Evolutionary conservation across 2,329 filamentous ascomycete genomes (phyloP).

Genomic region (Corynespora cassiicola): DNA sequence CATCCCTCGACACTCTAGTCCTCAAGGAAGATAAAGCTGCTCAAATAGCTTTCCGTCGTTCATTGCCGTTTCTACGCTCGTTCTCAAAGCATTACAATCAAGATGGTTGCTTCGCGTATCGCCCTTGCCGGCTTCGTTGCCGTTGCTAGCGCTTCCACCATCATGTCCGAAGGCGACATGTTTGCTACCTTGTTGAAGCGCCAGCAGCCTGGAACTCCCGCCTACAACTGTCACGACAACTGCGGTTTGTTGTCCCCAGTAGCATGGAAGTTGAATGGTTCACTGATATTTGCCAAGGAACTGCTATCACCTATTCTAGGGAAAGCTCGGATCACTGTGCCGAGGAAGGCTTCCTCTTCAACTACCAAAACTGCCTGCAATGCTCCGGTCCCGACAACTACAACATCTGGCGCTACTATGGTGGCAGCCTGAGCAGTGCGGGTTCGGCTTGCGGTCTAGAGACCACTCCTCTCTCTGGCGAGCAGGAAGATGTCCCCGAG

Average conservation of each 20-base stretch:
- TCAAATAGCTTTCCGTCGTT: no score
- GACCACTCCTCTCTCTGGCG: constrained; percentile 24
- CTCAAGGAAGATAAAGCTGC: no score
- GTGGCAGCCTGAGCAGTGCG: constrained; percentile 41
- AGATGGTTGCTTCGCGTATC: constrained; percentile 21
- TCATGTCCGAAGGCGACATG: constrained; percentile 15
- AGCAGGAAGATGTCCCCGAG: constrained; percentile 23
- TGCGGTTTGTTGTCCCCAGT: constrained; percentile 50
- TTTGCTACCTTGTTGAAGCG: constrained; percentile 46
- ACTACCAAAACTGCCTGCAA: constrained; percentile 53
- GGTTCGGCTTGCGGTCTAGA: constrained; percentile 29
- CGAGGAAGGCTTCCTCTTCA: constrained; percentile 47
- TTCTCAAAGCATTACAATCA: constrained; percentile 5
- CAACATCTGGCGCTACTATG: constrained; percentile 56
- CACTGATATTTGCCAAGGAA: constrained; percentile 15
- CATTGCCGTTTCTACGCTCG: constrained; percentile 7
- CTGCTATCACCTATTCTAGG: constrained; percentile 45
- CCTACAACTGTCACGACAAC: constrained; percentile 58
- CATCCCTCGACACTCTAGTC: no score
- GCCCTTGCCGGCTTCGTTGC: constrained; percentile 19
- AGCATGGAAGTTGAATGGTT: background rate
- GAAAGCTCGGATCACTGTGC: constrained; percentile 45
- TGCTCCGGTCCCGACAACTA: constrained; percentile 51
- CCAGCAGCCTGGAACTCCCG: constrained; percentile 53
- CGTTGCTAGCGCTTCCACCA: constrained; percentile 14